Base-by-base conservation (phyloP, 1,139 yeast species). In the Sugiyamaella castrensis region DNA sequence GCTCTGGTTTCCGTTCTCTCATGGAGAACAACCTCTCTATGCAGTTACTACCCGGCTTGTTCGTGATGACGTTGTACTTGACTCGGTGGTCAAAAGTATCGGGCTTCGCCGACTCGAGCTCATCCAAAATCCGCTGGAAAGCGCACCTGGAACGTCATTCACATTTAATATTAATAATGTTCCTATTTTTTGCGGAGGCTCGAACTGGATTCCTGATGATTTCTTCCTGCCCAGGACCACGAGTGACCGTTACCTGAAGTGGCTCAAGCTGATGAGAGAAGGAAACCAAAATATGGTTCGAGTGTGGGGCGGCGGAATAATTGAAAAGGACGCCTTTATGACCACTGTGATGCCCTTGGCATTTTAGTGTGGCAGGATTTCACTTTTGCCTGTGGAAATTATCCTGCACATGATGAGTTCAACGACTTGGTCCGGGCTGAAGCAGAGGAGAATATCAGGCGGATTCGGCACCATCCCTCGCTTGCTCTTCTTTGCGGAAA, bases 371-470 rank as follows among this genome's bases (percentile, higher is more conserved):
- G 79, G 77, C 79, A 75, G 46, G 80, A 75, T 57, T 74, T 75
- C 55, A 72, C 75, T 77, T 75, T 75, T 67, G 78, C 77, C 4
- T 75, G 80, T 60, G 79, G 77, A 1, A 71, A 70, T 42, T 75
- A 75, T 50, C 80, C 79, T 2, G 60, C 65, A 49, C 51, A 61
- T 40, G 37, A 48, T 8, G 53, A 52, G 19, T 71, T 69, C 50
- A 53, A 19, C 5, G 24, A 19, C 24, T 4, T 19, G 5, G 5
- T 19, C 24, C 5, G 5, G 5, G 5, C 5, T 19, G 24, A 19
- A 5, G 24, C 24, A 4, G 24, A 19, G 24, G 24, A 19, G 5
- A 3, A 19, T 4, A 19, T 19, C 64, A 67, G 5, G 5, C 3
- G 24, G 5, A 5, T 19, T 19, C 24, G 24, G 52, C 67, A 72